Percentiles rank a stretch among this genome's conserved stretches.
These are phyloP conservation scores for Melastoma candidum DNA, from an alignment of 441 rosid species.

Conservation along the genomic window DNA sequence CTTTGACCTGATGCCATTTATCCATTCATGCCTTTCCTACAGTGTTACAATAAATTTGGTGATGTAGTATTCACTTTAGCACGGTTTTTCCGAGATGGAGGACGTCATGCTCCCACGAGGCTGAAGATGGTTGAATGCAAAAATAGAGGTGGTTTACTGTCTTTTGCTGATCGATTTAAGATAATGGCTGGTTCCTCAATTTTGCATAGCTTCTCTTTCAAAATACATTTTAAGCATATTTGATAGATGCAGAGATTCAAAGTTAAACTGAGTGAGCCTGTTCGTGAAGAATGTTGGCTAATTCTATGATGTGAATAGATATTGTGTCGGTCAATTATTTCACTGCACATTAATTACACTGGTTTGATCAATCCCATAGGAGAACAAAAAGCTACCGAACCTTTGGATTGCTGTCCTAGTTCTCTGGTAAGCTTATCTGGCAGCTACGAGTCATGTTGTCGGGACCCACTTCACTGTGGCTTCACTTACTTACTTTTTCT, in stretches of 20 bases:
- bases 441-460: too few species aligned
- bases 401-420: too few species aligned
- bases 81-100: constrained; percentile 74
- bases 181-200: not conserved
- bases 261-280: too few species aligned
- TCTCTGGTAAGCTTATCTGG: too few species aligned
- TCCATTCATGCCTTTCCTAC: constrained; percentile 14
- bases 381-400: too few species aligned
- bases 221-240: not conserved
- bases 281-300: too few species aligned
- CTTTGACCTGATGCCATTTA: constrained; percentile 9
- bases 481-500: too few species aligned
- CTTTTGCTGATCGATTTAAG: constrained; percentile 13
- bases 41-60: constrained; percentile 80
- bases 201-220: not conserved
- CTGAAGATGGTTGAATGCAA: constrained; percentile 25
- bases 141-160: constrained; percentile 33
- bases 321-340: not conserved
- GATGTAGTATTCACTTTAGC: constrained; percentile 75
- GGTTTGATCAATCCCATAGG: too few species aligned
- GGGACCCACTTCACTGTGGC: too few species aligned
- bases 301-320: not conserved
- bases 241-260: too few species aligned
- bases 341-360: constrained; percentile 1
- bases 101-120: constrained; percentile 23